phyloP scores from a whole-genome alignment of 2,329 filamentous ascomycete genomes.

The Coleophoma eucalyptorum region DNA sequence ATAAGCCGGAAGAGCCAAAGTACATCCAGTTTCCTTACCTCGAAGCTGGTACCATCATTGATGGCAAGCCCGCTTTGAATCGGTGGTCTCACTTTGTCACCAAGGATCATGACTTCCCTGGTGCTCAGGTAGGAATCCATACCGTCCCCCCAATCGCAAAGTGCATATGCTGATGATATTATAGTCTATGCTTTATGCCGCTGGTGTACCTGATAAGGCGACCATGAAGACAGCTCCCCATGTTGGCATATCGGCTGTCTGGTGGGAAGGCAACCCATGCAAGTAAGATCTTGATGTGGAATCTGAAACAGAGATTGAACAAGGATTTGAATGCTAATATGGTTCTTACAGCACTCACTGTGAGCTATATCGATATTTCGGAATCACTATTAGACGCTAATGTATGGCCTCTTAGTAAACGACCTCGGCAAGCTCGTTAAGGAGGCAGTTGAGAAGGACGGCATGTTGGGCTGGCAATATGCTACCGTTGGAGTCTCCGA shows the following conservation, averaged over 20 bases:
- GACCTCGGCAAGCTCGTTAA: constrained; percentile 89
- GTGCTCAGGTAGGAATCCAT: constrained; percentile 65
- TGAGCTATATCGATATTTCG: constrained; percentile 23
- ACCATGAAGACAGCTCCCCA: constrained; percentile 90
- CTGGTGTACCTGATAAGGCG: constrained; percentile 77
- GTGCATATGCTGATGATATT: not conserved
- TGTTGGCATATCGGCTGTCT: constrained; percentile 85
- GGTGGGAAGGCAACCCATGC: constrained; percentile 98
- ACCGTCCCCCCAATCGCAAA: too few relatives aligned
- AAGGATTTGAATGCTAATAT: too few relatives aligned
- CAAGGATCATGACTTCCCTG: constrained; percentile 83
- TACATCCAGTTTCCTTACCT: constrained; percentile 26
- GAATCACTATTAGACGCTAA: constrained; percentile 1
- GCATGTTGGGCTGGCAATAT: constrained; percentile 93
- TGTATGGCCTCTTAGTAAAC: constrained; percentile 58
- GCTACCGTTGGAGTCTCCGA: constrained; percentile 68
- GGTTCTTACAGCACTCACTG: constrained; percentile 32
- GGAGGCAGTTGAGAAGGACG: constrained; percentile 71
- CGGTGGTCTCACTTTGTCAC: constrained; percentile 83
- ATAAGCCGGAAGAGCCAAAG: constrained; percentile 19
- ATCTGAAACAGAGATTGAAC: not conserved
- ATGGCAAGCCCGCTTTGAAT: constrained; percentile 69
- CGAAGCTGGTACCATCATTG: constrained; percentile 24
- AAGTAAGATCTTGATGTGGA: constrained; percentile 55
- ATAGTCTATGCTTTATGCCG: constrained; percentile 91